These are phyloP conservation scores for Scedosporium apiospermum DNA, from an alignment of 2,329 filamentous ascomycete genomes.

Conservation along the genomic window DNA sequence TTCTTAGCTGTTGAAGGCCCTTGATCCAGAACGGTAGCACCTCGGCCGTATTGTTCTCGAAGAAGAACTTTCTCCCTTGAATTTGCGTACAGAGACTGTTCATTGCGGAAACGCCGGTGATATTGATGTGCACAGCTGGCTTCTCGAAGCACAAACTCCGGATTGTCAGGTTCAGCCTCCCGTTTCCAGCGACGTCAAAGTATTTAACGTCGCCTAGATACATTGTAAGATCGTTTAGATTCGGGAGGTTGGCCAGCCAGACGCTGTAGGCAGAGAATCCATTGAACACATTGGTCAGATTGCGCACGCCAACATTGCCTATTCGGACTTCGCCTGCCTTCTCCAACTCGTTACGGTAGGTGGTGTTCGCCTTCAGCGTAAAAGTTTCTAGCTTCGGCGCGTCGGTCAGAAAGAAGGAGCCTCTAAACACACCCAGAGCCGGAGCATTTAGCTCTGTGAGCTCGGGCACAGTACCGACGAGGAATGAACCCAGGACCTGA, in stretches of 20 bases:
- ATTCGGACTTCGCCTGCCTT: background rate
- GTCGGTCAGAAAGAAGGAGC: background rate
- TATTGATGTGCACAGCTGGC: background rate
- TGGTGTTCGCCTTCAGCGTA: background rate
- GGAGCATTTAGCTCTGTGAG: background rate
- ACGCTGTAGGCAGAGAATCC: background rate
- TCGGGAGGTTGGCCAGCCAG: background rate
- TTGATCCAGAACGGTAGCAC: background rate
- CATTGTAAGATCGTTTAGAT: background rate
- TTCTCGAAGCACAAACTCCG: background rate
- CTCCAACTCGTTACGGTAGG: background rate
- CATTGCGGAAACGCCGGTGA: background rate
- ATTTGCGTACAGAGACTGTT: background rate
- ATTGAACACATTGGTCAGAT: background rate
- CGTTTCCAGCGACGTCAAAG: background rate
- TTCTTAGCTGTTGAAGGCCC: background rate
- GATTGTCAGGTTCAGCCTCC: background rate
- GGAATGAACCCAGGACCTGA: background rate
- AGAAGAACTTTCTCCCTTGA: background rate
- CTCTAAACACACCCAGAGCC: background rate
- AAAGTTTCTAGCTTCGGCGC: background rate
- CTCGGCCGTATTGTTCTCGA: background rate
- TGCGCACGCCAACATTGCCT: background rate
- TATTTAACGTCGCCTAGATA: background rate
- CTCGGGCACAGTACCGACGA: background rate